phyloP scores from a whole-genome alignment of 352 stramenopile species.

The Globisporangium irregulare region DNA sequence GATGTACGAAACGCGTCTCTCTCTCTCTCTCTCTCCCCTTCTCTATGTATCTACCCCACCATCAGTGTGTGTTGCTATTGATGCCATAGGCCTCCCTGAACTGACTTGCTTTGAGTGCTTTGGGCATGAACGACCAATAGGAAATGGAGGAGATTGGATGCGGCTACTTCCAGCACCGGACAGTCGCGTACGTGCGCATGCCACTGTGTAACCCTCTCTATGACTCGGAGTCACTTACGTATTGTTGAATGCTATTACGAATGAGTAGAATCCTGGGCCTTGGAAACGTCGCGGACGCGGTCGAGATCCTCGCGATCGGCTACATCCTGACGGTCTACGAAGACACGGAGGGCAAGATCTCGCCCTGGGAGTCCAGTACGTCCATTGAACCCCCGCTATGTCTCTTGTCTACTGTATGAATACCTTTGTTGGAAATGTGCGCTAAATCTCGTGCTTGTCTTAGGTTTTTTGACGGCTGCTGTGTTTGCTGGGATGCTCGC shows the following conservation, averaged over 20 bases:
- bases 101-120: background rate
- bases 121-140: conserved; percentile 16
- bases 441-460: conserved; percentile 2
- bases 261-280: conserved; percentile 58
- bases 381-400: background rate
- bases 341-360: conserved; percentile 58
- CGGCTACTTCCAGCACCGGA: conserved; percentile 64
- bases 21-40: background rate
- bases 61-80: background rate
- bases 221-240: background rate
- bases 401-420: background rate
- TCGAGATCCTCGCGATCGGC: conserved; percentile 89
- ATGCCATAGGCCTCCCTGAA: background rate
- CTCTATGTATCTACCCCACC: background rate
- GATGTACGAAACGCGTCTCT: conserved; percentile 42
- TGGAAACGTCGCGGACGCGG: conserved; percentile 87
- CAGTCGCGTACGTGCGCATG: conserved; percentile 49
- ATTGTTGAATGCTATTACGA: conserved; percentile 20
- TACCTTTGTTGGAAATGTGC: background rate
- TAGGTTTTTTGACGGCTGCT: conserved; percentile 81
- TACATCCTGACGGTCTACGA: conserved; percentile 86
- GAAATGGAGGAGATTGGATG: conserved; percentile 78
- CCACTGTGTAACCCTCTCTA: conserved; percentile 13
- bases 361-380: conserved; percentile 72
- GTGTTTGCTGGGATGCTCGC: conserved; percentile 89